Evolutionary conservation across 495 filamentous ascomycete genomes (phyloP), one percentile per base, ranked within the genome.

Genomic region (Penicillium paxilli): DNA sequence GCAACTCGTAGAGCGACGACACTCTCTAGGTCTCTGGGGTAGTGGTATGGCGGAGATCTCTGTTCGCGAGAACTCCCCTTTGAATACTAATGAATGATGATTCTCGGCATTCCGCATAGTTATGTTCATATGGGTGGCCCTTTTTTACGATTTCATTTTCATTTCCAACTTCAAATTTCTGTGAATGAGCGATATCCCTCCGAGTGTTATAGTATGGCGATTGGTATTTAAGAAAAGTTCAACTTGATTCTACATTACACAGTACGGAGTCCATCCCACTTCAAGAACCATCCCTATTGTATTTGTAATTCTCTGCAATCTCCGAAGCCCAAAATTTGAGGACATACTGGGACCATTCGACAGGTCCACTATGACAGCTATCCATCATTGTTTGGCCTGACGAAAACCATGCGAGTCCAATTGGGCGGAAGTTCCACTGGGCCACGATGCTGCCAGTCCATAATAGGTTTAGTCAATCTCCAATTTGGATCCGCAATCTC

Each of bases 31-130:
- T 0, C 62, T 77, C 26, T 77, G 74, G 74, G 74, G 74, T 2
- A 63, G 68, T 54, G 60, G 54, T 0, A 77, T 77, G 74, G 59
- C 66, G 0, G 74, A 77, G 51, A 26, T 77, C 17, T 76, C 72
- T 0, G 58, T 68, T 2, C 51, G 57, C 10, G 51, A 63, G 22
- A 58, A 64, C 1, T 70, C 66, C 6, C 64, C 69, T 1, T 44
- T 63, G 14, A 65, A 65, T 35, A 44, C 21, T 17, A 38, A 32
- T 19, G 24, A 28, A 20, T 40, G 16, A 19, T 56, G 38, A 48
- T 24, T 44, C 19, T 44, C 11, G 6, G 28, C 22, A 14, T 17
- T 28, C 24, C 24, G 23, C 14, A 4, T 46, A 25, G 38, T 44
- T 23, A 45, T 52, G 28, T 25, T 52, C 17, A 33, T 23, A 25